Evolutionary conservation across 306 rosid species (phyloP), one percentile per base, ranked within the genome.

Genomic region (Begonia fuchsioides): DNA sequence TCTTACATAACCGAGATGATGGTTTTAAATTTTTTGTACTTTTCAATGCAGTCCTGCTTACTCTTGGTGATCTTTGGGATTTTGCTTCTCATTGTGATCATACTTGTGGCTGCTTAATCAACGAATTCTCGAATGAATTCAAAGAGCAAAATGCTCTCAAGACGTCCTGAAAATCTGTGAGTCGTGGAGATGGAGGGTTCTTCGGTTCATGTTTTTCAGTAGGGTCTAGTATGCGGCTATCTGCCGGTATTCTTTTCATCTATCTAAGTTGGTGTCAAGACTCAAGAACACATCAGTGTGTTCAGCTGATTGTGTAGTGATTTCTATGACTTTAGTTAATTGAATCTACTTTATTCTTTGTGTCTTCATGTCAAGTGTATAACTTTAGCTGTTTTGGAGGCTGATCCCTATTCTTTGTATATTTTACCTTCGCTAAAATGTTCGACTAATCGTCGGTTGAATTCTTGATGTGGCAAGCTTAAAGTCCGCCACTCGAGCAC

Each of bases 41-140:
- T 47, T 56, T 20, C 4, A 20, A 20, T 51, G 59, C 74, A 88
- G 96, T 47, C 83, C 17, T 88, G 95, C 76, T 81, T 88, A 76
- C 96, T 88, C 50, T 55, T 78, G 93, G 96, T 88, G 73, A 88
- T 88, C 66, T 83, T 88, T 39, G 96, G 93, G 51, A 70, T 88
- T 11, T 87, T 88, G 64, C 93, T 88, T 51, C 95, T 88, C 55
- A 88, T 88, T 45, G 76, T 83, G 73, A 60, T 88, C 59, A 64
- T 88, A 54, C 78, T 88, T 44, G 80, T 88, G 38, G 95, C 85
- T 43, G 95, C 88, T 49, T 88, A 80, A 72, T 57, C 44, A 2
- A 20, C 1, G 32, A 6, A 20, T 2, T 20, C 32, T 20, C 32
- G 5, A 1, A 38, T 38, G 38, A 19, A 8, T 18, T 11, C 8